These are phyloP conservation scores for Lentinula detonsa DNA, from an alignment of 768 basidiomycete genomes.

Conservation along the genomic window DNA sequence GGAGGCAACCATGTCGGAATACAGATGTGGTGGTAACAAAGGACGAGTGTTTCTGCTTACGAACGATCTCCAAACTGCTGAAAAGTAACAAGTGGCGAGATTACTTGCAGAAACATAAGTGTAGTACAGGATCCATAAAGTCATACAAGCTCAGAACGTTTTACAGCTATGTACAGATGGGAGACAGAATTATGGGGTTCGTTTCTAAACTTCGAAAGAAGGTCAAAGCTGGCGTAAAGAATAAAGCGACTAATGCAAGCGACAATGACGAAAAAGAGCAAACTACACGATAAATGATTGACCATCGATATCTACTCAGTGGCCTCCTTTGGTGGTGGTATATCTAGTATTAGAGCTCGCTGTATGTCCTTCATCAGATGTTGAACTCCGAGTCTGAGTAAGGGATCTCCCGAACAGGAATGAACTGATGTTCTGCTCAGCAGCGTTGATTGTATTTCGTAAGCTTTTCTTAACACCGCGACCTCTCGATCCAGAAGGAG, in stretches of 20 bases:
- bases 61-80: too few relatives aligned
- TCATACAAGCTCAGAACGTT: neutral
- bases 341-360: neutral
- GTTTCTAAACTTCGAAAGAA: neutral
- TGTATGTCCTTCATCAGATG: neutral
- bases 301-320: neutral
- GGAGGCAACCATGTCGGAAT: neutral
- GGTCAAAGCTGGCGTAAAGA: neutral
- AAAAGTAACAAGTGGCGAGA: neutral
- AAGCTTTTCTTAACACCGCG: conserved; percentile 60
- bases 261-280: neutral
- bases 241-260: neutral
- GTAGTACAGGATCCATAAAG: neutral
- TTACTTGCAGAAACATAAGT: neutral
- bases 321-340: neutral
- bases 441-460: conserved; percentile 61
- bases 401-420: conserved; percentile 57
- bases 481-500: conserved; percentile 35
- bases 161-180: neutral
- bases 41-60: too few relatives aligned
- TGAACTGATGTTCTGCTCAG: conserved; percentile 63
- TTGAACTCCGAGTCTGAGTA: conserved; percentile 7
- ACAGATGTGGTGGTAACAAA: neutral
- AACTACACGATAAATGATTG: neutral
- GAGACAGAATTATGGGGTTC: neutral